A percentile compares a stretch with the other conserved stretches of the same genome.
phyloP scores from a whole-genome alignment of 1,284 basidiomycete genomes.

The Trichosporon asahii region DNA sequence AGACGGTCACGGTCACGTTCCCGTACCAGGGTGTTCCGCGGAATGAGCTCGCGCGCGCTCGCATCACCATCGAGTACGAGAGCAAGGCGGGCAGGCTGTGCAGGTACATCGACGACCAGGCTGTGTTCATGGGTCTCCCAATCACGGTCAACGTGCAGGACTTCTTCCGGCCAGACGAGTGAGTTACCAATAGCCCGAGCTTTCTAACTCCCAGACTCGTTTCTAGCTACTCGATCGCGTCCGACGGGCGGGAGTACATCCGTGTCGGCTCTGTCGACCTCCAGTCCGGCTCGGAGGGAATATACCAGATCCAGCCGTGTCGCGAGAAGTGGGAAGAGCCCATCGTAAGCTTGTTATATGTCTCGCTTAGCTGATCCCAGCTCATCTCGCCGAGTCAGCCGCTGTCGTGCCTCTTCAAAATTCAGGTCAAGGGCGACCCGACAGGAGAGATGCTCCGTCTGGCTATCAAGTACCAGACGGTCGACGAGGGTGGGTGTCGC shows the following conservation, averaged over 20 bases:
- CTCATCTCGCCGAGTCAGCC: slow-evolving; percentile 38
- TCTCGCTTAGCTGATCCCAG: slow-evolving; percentile 18
- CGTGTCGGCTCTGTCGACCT: slow-evolving; percentile 38
- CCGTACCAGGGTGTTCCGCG: slow-evolving; percentile 38
- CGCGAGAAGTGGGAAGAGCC: slow-evolving; percentile 25
- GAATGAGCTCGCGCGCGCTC: slow-evolving; percentile 35
- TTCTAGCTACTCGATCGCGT: slow-evolving; percentile 51
- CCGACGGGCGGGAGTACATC: slow-evolving; percentile 45
- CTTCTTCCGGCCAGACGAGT: slow-evolving; percentile 51
- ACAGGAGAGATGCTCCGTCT: slow-evolving; percentile 31
- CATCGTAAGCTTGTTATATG: slow-evolving; percentile 21
- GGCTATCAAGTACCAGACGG: slow-evolving; percentile 39
- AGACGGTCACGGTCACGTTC: slow-evolving; percentile 24
- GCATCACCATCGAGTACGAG: slow-evolving; percentile 33
- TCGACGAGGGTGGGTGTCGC: slow-evolving; percentile 27
- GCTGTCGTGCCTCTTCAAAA: slow-evolving; percentile 47
- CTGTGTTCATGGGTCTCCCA: slow-evolving; percentile 45
- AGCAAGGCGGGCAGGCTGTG: slow-evolving; percentile 11
- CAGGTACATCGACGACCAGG: slow-evolving; percentile 33
- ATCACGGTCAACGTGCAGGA: slow-evolving; percentile 54
- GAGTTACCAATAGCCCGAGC: slow-evolving; percentile 21
- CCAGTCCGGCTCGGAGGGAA: slow-evolving; percentile 15
- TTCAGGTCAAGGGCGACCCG: slow-evolving; percentile 24
- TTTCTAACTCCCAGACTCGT: slow-evolving; percentile 37
- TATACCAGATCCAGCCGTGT: slow-evolving; percentile 28